Conservation (phyloP, 78 protist species). For the Planoprotostelium fungivorum region DNA sequence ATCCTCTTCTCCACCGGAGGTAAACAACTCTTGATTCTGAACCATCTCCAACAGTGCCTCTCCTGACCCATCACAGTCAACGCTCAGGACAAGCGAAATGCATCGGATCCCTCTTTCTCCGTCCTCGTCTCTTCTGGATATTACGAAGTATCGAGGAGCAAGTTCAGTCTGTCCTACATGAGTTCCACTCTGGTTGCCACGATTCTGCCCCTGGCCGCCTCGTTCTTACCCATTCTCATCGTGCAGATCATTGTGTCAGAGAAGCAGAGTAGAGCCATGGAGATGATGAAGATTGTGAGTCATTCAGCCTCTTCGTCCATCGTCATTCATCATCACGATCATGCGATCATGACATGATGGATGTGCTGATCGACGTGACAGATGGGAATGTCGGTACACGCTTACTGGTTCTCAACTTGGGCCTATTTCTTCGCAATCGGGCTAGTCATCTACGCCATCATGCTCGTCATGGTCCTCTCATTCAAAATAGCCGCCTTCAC, state of each 20-base stretch:
- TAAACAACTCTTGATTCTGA: neutral
- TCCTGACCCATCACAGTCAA: neutral
- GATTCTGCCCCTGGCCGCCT: neutral
- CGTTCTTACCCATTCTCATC: neutral
- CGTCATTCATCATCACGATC: neutral
- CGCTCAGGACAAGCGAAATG: neutral
- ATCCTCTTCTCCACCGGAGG: neutral
- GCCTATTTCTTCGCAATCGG: neutral
- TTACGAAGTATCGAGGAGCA: neutral
- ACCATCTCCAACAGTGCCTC: neutral
- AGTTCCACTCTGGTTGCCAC: neutral
- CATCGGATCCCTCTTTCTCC: neutral
- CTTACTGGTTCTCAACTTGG: slow-evolving; percentile 3
- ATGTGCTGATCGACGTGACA: neutral
- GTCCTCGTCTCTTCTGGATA: neutral
- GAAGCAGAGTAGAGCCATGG: neutral
- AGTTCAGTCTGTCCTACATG: neutral
- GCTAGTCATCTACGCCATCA: neutral
- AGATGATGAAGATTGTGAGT: slow-evolving; percentile 4
- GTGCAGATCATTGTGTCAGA: neutral
- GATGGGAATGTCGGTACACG: neutral
- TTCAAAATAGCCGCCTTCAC: neutral
- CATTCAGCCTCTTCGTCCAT: neutral
- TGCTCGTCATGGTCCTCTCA: neutral
- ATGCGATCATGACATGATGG: neutral